These are phyloP conservation scores for Leccinum ponderosum DNA, from an alignment of 1,284 basidiomycete species.

Conservation along the genomic window DNA sequence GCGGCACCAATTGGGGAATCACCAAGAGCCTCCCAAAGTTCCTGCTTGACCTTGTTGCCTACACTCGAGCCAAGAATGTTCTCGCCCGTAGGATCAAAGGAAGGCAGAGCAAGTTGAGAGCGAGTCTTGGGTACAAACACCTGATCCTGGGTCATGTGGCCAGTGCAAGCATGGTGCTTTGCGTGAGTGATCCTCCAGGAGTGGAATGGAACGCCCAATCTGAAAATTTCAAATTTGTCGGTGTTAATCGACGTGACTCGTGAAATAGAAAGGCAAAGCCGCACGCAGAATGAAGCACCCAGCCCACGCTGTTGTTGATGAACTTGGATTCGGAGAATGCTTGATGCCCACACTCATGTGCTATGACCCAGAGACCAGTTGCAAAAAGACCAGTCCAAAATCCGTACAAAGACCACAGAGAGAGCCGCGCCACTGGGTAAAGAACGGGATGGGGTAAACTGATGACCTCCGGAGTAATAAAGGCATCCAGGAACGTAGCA, in stretches of 20 bases:
- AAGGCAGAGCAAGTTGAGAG: slow-evolving; percentile 64
- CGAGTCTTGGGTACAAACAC: slow-evolving; percentile 95
- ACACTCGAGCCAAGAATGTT: slow-evolving; percentile 71
- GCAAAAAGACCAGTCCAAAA: slow-evolving; percentile 86
- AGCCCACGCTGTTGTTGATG: slow-evolving; percentile 94
- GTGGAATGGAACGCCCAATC: slow-evolving; percentile 95
- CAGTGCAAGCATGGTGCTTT: slow-evolving; percentile 96
- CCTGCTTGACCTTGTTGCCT: slow-evolving; percentile 70
- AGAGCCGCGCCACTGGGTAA: slow-evolving; percentile 64
- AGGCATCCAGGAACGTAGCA: slow-evolving; percentile 67
- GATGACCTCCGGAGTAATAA: slow-evolving; percentile 58
- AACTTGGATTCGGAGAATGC: slow-evolving; percentile 95
- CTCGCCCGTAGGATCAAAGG: slow-evolving; percentile 68
- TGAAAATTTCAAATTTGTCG: slow-evolving; percentile 38
- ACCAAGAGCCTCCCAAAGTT: slow-evolving; percentile 86
- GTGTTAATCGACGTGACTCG: slow-evolving; percentile 21
- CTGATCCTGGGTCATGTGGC: slow-evolving; percentile 94
- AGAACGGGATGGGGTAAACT: slow-evolving; percentile 63
- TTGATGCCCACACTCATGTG: slow-evolving; percentile 94
- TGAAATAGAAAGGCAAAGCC: slow-evolving; percentile 13
- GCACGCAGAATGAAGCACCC: slow-evolving; percentile 90
- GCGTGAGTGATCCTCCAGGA: slow-evolving; percentile 97
- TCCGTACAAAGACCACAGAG: slow-evolving; percentile 82
- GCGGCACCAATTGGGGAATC: slow-evolving; percentile 90
- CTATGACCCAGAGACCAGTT: slow-evolving; percentile 95